Evolutionary conservation across 495 filamentous ascomycete genomes (phyloP).

Genomic region (Aspergillus sclerotiicarbonarius): DNA sequence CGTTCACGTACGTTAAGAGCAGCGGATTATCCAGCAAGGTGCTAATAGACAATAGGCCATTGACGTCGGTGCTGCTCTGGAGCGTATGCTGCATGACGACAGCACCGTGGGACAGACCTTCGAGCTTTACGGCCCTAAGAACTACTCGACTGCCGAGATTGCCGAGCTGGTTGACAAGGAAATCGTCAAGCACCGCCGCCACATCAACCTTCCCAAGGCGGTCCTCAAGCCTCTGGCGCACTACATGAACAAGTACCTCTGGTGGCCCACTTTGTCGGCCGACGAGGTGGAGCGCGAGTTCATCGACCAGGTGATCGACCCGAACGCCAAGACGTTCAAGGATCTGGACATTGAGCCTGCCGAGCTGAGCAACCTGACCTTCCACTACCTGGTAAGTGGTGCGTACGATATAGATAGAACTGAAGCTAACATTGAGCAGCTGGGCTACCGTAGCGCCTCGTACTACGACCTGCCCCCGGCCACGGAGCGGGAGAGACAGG

Average conservation of each 20-base stretch:
- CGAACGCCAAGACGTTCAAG: constrained; percentile 89
- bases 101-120: constrained; percentile 84
- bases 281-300: constrained; percentile 93
- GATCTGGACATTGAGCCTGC: constrained; percentile 86
- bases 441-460: constrained; percentile 76
- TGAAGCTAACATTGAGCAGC: constrained; percentile 46
- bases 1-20: constrained; percentile 71
- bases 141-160: constrained; percentile 88
- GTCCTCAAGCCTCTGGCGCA: constrained; percentile 69
- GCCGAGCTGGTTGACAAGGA: constrained; percentile 84
- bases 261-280: constrained; percentile 82
- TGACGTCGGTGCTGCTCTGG: constrained; percentile 85
- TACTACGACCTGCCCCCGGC: constrained; percentile 92
- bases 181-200: constrained; percentile 83
- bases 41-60: constrained; percentile 56
- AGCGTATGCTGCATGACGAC: constrained; percentile 86
- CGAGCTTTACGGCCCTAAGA: constrained; percentile 91
- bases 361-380: constrained; percentile 78
- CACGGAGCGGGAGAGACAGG: constrained; percentile 88
- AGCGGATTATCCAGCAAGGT: constrained; percentile 1
- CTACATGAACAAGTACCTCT: constrained; percentile 73
- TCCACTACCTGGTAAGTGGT: constrained; percentile 82
- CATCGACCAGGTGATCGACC: constrained; percentile 90
- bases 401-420: constrained; percentile 22
- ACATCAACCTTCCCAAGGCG: constrained; percentile 86